Conservation (phyloP, 106 monocot genomes). For the Phalaenopsis aphrodite region DNA sequence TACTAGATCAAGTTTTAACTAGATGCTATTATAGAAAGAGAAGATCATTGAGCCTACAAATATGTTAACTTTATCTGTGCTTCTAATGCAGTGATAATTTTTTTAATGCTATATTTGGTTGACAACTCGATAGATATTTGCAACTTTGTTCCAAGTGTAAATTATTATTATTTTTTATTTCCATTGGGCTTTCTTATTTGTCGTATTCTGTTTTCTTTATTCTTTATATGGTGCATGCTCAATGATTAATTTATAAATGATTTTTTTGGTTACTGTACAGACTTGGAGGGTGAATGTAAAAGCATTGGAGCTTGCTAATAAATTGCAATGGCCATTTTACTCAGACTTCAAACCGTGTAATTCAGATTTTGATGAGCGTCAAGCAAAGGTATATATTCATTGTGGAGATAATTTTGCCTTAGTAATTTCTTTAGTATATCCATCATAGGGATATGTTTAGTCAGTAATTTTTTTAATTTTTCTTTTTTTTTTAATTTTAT, state of each 20-base stretch:
- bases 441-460: too few relatives aligned
- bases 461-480: too few relatives aligned
- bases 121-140: neutral
- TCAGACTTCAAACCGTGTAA: neutral
- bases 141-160: neutral
- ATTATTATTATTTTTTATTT: neutral
- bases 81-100: neutral
- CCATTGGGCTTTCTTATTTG: neutral
- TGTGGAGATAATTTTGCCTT: neutral
- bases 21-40: neutral
- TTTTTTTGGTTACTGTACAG: conserved; percentile 24
- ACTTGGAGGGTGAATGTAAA: conserved; percentile 58
- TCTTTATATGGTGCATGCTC: neutral
- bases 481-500: too few relatives aligned
- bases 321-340: conserved; percentile 57
- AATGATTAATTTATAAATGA: neutral
- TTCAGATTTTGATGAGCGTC: neutral
- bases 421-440: too few relatives aligned
- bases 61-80: neutral
- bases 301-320: conserved; percentile 58
- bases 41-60: neutral
- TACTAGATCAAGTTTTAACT: neutral
- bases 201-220: neutral
- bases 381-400: neutral
- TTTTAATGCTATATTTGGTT: neutral